Base-by-base conservation (phyloP, 106 monocot species). In the Platanthera guangdongensis region DNA sequence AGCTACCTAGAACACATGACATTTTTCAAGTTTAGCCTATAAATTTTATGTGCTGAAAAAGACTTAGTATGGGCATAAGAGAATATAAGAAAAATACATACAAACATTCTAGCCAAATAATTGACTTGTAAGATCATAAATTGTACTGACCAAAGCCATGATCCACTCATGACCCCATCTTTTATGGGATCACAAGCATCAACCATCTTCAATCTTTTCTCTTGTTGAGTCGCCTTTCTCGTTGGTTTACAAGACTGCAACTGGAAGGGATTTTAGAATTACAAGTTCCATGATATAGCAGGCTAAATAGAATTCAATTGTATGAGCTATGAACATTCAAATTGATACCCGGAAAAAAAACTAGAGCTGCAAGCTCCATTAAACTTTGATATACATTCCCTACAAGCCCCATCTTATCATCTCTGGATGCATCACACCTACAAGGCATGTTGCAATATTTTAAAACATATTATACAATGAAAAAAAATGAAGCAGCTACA, bases 331-430 rank as follows among this genome's bases (percentile, higher is more conserved):
- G 7, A 25, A 73, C 28, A 11, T 63, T 57, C 4, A 21, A n/a
- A 51, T 11, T 30, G 79, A 78, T 71, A 93, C 96, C 93, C 83
- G 80, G 77, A 91, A 93, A 71, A 71, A 91, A 89, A 59, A 89
- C 87, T 71, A 80, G 69, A 77, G 91, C 88, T 60, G 87, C 84
- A 78, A 97, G 85, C 63, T 93, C 91, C 89, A 93, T 88, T 54
- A 93, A 78, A 19, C 71, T 73, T 73, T 84, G 81, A 9, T 91
- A 83, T 65, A 62, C 67, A 68, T 73, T 80, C 65, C 74, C 81
- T 10, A 81, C 65, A 50, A 71, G 76, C 16, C 85, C 87, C 83
- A 73, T 51, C 71, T 86, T 93, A 63, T 91, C 89, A 79, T 97
- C 96, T 83, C 85, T 83, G 21, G 82, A 47, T 59, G 77, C 50